Base-by-base conservation (phyloP, 1,284 basidiomycete genomes). In the Cutaneotrichosporon sp. region DNA sequence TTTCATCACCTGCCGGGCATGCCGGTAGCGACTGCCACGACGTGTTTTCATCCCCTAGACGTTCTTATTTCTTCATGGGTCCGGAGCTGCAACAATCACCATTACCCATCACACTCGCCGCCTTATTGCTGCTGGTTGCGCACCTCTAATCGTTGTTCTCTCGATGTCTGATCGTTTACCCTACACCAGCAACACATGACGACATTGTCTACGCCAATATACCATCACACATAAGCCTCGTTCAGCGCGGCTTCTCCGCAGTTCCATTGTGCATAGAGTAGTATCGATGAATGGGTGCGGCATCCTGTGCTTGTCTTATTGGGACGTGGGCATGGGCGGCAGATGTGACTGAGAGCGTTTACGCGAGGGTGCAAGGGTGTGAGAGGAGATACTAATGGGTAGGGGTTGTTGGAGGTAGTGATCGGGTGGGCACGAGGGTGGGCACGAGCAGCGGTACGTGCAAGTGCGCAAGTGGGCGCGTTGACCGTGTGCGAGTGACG, bases 1-100 rank as follows among this genome's bases (percentile, higher is more conserved):
- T 53, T 72, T 78, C 68, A 66, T 81, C 61, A 72, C 73, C 46
- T 81, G 79, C 68, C 77, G 79, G 18, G 70, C 73, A 53, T 76
- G 74, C 67, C 65, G 76, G 70, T 79, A 74, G 68, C 40, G 22
- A 56, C 55, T 21, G 38, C 55, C 21, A n/a, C n/a, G n/a, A 18
- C 11, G 7, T 42, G 14, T n/a, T 30, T 42, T 26, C 38, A 42
- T 36, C 21, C 32, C 49, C 22, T 53, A 53, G 51, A 53, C 31
- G 51, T n/a, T 52, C 50, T 47, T 22, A 22, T 53, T 58, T 65
- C 47, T 56, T 50, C 52, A 56, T 56, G 47, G 46, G 42, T 32
- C 34, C 53, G 40, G 42, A 56, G 31, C 31, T 42, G 40, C 60
- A 53, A 49, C 42, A 30, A 53, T 61, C 51, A 38, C 40, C 36